These are phyloP conservation scores for Monosporascus sp. DNA, from an alignment of 2,329 filamentous ascomycete species.

Conservation along the genomic window DNA sequence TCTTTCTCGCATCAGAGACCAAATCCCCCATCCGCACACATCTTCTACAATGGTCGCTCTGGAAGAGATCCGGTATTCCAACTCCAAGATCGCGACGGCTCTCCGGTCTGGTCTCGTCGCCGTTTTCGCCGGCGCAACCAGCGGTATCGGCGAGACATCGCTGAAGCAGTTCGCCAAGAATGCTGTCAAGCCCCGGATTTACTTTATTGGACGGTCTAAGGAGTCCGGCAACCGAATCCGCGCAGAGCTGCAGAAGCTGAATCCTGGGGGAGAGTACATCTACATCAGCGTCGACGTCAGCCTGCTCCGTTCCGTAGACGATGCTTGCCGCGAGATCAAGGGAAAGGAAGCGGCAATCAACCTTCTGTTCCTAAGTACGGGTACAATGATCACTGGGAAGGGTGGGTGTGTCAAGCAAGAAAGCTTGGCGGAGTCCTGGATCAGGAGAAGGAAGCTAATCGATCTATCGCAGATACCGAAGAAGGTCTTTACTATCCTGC, in stretches of 20 bases:
- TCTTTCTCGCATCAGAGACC: too few relatives aligned
- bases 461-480: constrained; percentile 37
- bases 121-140: constrained; percentile 46
- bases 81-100: constrained; percentile 21
- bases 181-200: constrained; percentile 34
- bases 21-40: too few relatives aligned
- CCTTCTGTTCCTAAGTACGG: constrained; percentile 35
- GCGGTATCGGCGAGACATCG: constrained; percentile 43
- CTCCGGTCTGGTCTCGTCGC: constrained; percentile 37
- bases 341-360: constrained; percentile 47
- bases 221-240: constrained; percentile 33
- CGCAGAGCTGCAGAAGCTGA: constrained; percentile 35
- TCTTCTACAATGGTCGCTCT: too few relatives aligned
- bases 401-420: too few relatives aligned
- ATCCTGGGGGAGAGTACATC: constrained; percentile 37
- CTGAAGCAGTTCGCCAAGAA: constrained; percentile 38
- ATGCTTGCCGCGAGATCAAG: constrained; percentile 43
- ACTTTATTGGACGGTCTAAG: constrained; percentile 42
- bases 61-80: constrained; percentile 20
- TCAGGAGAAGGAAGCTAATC: too few relatives aligned
- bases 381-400: constrained; percentile 1
- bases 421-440: too few relatives aligned
- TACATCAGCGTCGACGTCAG: constrained; percentile 42
- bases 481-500: constrained; percentile 51
- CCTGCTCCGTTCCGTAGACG: constrained; percentile 42